Base-by-base conservation (phyloP, 306 rosid genomes). In the Lathyrus tuberosus region DNA sequence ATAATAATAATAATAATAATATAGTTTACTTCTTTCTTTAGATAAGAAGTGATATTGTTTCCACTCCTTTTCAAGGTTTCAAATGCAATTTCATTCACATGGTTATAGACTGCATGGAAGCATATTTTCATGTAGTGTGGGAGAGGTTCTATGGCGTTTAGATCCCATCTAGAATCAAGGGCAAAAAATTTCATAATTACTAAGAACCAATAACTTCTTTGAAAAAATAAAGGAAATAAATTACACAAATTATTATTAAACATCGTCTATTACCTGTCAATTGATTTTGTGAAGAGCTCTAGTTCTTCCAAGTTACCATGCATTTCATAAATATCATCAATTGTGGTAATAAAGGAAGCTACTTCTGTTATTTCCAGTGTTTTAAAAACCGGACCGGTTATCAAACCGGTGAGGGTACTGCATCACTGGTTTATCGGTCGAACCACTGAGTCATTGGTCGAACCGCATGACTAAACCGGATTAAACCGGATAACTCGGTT, bases 101-200 rank as follows among this genome's bases (percentile, higher is more conserved):
- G 33, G 72, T 33, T 33, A 49, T 67, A 9, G 4, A 49, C 33
- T 17, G 33, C 48, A 16, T 6, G 30, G 5, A 31, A 67, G 18
- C 20, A 67, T 31, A 35, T 67, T 67, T 49, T 49, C 72, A 67
- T 67, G 61, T 67, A 49, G 35, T 49, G 24, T 15, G 71, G 71
- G 12, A 67, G 71, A 67, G 5, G 3, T 10, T 48, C 44, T 5
- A 48, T 31, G 43, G 46, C 43, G 47, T 11, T 67, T 67, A 16
- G 42, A 47, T 66, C 71, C 56, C 71, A 46, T 30, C 71, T 65
- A 65, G 0, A 38, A 38, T 17, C 33, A 62, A 4, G 11, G 38
- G 1, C 3, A 31, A 62, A 18, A 62, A 17, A 17, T 16, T 16
- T 59, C 4, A 37, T 35, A 60, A 37, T 24, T 24, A 24, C 26